Percentiles rank a stretch among this genome's conserved stretches.
Evolutionary conservation across 1,284 basidiomycete genomes (phyloP).

Genomic region (Cryptococcus deneoformans): DNA sequence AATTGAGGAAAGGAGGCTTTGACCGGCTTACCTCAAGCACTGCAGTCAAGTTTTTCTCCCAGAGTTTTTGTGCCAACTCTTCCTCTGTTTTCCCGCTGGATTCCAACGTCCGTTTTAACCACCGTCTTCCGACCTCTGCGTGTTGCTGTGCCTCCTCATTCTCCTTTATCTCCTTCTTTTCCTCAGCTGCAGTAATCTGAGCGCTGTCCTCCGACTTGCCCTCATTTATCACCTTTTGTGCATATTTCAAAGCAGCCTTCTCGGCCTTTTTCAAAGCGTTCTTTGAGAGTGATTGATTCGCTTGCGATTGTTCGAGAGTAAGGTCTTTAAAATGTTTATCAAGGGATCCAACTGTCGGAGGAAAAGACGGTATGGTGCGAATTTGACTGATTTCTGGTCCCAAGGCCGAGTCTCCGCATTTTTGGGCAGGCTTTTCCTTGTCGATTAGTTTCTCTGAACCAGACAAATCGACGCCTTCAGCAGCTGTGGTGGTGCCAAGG

Average conservation of each 20-base stretch:
- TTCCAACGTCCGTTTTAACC: constrained; percentile 74
- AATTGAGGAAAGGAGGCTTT: neutral
- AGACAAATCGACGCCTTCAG: neutral
- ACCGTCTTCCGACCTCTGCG: constrained; percentile 53
- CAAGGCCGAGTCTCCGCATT: neutral
- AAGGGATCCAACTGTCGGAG: neutral
- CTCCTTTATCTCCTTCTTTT: constrained; percentile 14
- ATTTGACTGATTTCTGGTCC: neutral
- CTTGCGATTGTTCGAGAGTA: neutral
- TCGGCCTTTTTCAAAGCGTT: constrained; percentile 10
- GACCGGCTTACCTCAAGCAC: constrained; percentile 70
- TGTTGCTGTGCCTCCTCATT: constrained; percentile 32
- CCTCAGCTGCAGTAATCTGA: neutral
- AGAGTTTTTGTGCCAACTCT: constrained; percentile 71
- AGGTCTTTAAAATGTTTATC: neutral
- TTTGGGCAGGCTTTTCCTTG: neutral
- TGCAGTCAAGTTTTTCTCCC: constrained; percentile 83
- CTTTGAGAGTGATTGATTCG: neutral
- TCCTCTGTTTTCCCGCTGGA: constrained; percentile 64
- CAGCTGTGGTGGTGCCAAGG: constrained; percentile 56
- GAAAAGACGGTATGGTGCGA: neutral
- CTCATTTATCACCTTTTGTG: constrained; percentile 5
- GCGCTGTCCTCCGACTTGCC: neutral
- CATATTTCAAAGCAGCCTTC: neutral
- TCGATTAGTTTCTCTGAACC: neutral